A percentile compares a stretch with the other conserved stretches of the same genome.
Evolutionary conservation across 768 basidiomycete species (phyloP).

Genomic region (Lentinula lateritia): DNA sequence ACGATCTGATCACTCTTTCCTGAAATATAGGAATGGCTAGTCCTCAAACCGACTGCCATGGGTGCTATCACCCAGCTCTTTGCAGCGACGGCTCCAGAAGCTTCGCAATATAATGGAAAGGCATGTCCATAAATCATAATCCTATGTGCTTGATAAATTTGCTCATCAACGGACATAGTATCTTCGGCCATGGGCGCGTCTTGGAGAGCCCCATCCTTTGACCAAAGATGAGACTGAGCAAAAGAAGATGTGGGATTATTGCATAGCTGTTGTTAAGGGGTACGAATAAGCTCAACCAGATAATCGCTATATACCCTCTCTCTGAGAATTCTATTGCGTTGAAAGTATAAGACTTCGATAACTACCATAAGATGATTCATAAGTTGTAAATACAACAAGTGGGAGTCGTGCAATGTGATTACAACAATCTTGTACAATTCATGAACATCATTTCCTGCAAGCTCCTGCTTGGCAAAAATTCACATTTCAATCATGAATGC

Average conservation of each 20-base stretch:
- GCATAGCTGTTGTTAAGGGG: background rate
- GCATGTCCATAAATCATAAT: background rate
- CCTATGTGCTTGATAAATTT: background rate
- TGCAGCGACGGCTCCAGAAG: background rate
- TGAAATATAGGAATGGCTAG: background rate
- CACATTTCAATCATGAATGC: too few species aligned
- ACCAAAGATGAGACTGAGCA: background rate
- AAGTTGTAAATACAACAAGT: too few species aligned
- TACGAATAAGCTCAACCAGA: background rate
- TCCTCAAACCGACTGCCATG: background rate
- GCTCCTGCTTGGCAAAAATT: too few species aligned
- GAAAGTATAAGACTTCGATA: too few species aligned
- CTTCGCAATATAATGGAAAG: background rate
- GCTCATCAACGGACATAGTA: background rate
- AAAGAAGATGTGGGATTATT: slow-evolving; percentile 3
- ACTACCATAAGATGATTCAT: too few species aligned
- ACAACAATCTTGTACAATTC: too few species aligned
- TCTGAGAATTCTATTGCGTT: too few species aligned
- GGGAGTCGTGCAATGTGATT: too few species aligned
- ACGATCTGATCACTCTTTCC: background rate
- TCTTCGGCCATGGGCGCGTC: background rate
- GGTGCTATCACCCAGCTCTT: background rate
- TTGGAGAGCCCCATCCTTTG: background rate
- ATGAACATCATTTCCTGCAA: too few species aligned
- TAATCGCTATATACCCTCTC: too few species aligned